Percentiles rank a stretch among this genome's conserved stretches.
phyloP scores from a whole-genome alignment of 257 asterid genomes.

The Perilla frutescens region DNA sequence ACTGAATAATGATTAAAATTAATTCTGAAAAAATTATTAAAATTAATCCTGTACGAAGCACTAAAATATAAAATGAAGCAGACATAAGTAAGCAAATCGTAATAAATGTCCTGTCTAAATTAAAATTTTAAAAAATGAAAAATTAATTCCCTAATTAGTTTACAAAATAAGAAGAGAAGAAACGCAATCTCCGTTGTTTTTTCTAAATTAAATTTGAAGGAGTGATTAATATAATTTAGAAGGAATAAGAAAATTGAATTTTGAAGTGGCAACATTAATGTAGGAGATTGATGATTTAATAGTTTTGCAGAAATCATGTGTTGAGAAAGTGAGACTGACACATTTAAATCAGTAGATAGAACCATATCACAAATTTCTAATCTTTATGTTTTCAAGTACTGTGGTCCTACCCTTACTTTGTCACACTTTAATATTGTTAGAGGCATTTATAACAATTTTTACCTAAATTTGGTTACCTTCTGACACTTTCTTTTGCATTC shows the following conservation, averaged over 20 bases:
- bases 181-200: too few species aligned
- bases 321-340: slow-evolving; percentile 39
- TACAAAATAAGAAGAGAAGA: too few species aligned
- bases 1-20: too few species aligned
- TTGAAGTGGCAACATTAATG: slow-evolving; percentile 27
- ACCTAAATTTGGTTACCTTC: slow-evolving; percentile 10
- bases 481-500: slow-evolving; percentile 7
- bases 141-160: too few species aligned
- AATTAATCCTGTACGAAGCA: too few species aligned
- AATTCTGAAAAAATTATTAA: too few species aligned
- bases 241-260: slow-evolving; percentile 12
- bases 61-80: too few species aligned
- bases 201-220: too few species aligned
- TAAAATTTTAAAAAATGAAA: too few species aligned
- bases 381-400: slow-evolving; percentile 40
- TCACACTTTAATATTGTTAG: slow-evolving; percentile 26
- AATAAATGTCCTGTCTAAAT: too few species aligned
- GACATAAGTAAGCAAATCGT: too few species aligned
- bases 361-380: slow-evolving; percentile 44
- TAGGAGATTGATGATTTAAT: slow-evolving; percentile 33
- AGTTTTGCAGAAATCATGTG: slow-evolving; percentile 49
- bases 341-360: slow-evolving; percentile 44
- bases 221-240: background rate
- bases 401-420: slow-evolving; percentile 42
- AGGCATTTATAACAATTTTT: slow-evolving; percentile 6